These are phyloP conservation scores for Rubia peregrina DNA, from an alignment of 305 asterid species.

Conservation along the genomic window DNA sequence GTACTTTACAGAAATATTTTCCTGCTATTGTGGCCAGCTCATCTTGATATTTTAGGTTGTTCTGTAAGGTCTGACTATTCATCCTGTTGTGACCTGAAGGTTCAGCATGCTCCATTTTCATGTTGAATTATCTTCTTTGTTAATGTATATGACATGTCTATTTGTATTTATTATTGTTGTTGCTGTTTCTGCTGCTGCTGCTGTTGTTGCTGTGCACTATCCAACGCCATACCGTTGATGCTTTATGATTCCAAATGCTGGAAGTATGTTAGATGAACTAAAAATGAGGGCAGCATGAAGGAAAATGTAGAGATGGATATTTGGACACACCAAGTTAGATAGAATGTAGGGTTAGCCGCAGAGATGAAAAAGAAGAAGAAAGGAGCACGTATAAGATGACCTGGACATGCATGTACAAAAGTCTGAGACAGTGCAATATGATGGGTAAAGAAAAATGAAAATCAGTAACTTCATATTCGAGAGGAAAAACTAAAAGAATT, in stretches of 20 bases:
- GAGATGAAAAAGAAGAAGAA: background rate
- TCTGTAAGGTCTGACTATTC: background rate
- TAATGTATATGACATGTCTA: background rate
- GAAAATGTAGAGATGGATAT: background rate
- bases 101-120: background rate
- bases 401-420: background rate
- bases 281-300: background rate
- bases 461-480: background rate
- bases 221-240: background rate
- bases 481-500: background rate
- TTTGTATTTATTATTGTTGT: background rate
- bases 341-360: background rate
- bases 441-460: background rate
- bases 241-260: background rate
- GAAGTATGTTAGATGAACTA: too few relatives aligned
- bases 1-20: background rate
- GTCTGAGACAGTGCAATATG: background rate
- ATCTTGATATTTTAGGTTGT: background rate
- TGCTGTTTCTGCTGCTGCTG: too few relatives aligned
- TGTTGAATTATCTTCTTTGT: background rate
- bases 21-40: background rate
- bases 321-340: background rate
- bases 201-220: background rate
- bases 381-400: background rate
- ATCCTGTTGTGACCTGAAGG: conserved; percentile 5